Evolutionary conservation across 805 yeast species (phyloP), one percentile per base, ranked within the genome.

Genomic region (Suhomyces vadensis): DNA sequence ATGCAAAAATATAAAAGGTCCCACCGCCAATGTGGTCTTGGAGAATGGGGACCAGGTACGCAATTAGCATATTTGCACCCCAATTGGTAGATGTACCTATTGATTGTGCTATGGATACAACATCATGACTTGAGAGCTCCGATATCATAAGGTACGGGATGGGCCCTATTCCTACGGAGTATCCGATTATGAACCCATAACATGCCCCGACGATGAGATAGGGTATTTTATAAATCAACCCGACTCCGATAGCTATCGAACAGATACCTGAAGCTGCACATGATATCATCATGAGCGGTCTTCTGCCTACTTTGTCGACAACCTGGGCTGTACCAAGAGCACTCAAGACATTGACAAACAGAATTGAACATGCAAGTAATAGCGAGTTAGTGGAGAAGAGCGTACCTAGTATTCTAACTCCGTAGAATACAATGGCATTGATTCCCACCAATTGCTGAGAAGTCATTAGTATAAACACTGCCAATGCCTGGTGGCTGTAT

Each of bases 81-180:
- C 74, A 69, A 43, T 67, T 69, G 37, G 60, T 42, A 21, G 58
- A 52, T 2, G 71, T 56, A 3, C 73, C 74, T 24, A 65, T 47
- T 2, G 70, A 59, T 48, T 68, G 74, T 2, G 69, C 71, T 20
- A 56, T 51, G 3, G 63, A 61, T 5, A 69, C 61, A 0, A 63
- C 60, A 41, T 64, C 67, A 40, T 63, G 64, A 27, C 54, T 47
- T 2, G 69, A 56, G 35, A 69, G 56, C 43, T 69, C 74, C 9
- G 66, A 57, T 1, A 67, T 53, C 68, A 69, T 67, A 48, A 69
- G 49, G 37, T 64, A 69, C 11, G 72, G 73, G 21, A 69, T 52
- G 14, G 70, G 71, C 9, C 71, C 69, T 16, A 69, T 47, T 0
- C 73, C 74, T 5, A 65, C 38, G 6, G 72, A 58, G 44, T 56